Evolutionary conservation across 2,329 filamentous ascomycete species (phyloP).

Genomic region (Fusarium sp.): DNA sequence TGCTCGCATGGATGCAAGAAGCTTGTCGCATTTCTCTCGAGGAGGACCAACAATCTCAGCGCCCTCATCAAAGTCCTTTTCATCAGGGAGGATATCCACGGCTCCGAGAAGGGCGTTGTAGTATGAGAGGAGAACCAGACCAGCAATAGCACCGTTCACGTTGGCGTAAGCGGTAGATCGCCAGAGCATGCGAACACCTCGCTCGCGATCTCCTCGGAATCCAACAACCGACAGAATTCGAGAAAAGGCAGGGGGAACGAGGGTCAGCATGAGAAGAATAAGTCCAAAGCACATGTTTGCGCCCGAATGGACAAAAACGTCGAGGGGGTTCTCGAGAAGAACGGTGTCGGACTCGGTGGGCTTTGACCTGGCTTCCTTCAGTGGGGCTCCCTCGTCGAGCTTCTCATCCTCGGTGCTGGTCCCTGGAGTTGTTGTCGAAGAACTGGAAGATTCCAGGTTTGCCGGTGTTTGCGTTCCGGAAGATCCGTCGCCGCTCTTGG

Average conservation of each 20-base stretch:
- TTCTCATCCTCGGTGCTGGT: slow-evolving; percentile 29
- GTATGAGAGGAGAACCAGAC: slow-evolving; percentile 83
- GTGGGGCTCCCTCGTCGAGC: slow-evolving; percentile 38
- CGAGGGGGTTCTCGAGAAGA: slow-evolving; percentile 79
- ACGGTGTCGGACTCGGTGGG: slow-evolving; percentile 68
- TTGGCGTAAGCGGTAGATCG: slow-evolving; percentile 86
- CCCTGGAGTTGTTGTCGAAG: slow-evolving; percentile 37
- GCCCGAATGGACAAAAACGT: slow-evolving; percentile 90
- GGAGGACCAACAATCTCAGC: slow-evolving; percentile 79
- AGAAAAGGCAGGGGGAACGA: slow-evolving; percentile 92
- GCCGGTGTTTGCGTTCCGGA: slow-evolving; percentile 59
- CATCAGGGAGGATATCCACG: slow-evolving; percentile 84
- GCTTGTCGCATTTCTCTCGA: slow-evolving; percentile 69
- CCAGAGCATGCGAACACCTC: slow-evolving; percentile 90
- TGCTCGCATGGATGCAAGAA: slow-evolving; percentile 79
- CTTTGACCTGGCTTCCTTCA: slow-evolving; percentile 41
- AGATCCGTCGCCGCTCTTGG: slow-evolving; percentile 51
- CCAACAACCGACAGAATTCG: slow-evolving; percentile 88
- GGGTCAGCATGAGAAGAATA: slow-evolving; percentile 86
- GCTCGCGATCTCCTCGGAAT: slow-evolving; percentile 87
- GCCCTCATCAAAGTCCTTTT: slow-evolving; percentile 64
- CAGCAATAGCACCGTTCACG: slow-evolving; percentile 91
- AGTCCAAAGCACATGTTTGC: slow-evolving; percentile 91
- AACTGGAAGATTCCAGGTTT: slow-evolving; percentile 31
- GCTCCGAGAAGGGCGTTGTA: slow-evolving; percentile 90